phyloP scores from a whole-genome alignment of 805 yeast genomes.

The Suhomyces kilbournensis region DNA sequence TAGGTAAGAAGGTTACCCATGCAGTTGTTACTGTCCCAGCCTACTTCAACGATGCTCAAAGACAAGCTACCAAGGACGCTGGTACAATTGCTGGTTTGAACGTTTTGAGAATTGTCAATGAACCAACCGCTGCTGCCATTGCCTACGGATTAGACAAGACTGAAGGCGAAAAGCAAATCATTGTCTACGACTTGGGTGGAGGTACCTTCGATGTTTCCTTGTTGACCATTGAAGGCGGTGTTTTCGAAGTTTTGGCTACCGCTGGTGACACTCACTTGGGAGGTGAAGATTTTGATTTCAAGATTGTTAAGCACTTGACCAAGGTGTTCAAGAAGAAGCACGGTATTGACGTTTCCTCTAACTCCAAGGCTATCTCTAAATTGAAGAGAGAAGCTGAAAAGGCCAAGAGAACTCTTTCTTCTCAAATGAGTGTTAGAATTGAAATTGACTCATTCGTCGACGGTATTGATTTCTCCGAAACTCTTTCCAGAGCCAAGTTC shows the following conservation, averaged over 20 bases:
- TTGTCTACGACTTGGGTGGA: slow-evolving; percentile 50
- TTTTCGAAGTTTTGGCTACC: slow-evolving; percentile 47
- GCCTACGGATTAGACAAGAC: slow-evolving; percentile 33
- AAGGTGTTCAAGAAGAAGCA: slow-evolving; percentile 46
- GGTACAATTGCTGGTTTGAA: slow-evolving; percentile 89
- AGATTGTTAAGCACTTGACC: slow-evolving; percentile 41
- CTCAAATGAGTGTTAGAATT: slow-evolving; percentile 41
- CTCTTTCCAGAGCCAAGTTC: slow-evolving; percentile 46
- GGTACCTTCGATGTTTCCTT: slow-evolving; percentile 40
- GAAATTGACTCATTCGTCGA: slow-evolving; percentile 49
- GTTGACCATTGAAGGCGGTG: slow-evolving; percentile 46
- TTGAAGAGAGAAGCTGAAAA: slow-evolving; percentile 49
- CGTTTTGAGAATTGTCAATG: slow-evolving; percentile 85
- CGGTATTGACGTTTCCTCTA: slow-evolving; percentile 39
- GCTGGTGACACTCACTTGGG: slow-evolving; percentile 53
- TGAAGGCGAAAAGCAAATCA: slow-evolving; percentile 41
- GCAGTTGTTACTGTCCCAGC: slow-evolving; percentile 95
- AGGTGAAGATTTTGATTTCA: slow-evolving; percentile 49
- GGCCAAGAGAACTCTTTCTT: slow-evolving; percentile 48
- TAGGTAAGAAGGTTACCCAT: slow-evolving; percentile 71
- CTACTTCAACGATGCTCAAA: slow-evolving; percentile 89
- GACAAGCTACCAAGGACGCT: slow-evolving; percentile 93
- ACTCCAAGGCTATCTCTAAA: slow-evolving; percentile 43
- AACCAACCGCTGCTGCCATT: slow-evolving; percentile 52
- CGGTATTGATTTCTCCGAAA: slow-evolving; percentile 48